Base-by-base conservation (phyloP, 345 rosid species). In the Noccaea bulbosa region DNA sequence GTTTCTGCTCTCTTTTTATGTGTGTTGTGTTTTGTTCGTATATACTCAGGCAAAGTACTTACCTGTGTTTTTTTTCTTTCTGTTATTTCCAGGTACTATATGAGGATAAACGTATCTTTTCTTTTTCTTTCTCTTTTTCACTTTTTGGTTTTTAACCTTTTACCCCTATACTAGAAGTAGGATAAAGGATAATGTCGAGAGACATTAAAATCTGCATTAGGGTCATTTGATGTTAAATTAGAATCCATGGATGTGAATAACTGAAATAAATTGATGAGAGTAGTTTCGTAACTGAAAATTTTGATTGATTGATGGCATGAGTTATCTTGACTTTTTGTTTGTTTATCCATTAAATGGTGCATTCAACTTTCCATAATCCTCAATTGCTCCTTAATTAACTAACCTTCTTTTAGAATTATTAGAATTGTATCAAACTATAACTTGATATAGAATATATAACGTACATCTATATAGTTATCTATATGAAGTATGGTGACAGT, bases 1-100 rank as follows among this genome's bases (percentile, higher is more conserved):
- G 73, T 45, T 14, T 46, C 45, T 53, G 69, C 30, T 53, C 53
- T 60, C 62, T 62, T 8, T 59, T 49, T 48, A 6, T 54, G 67
- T 73, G 60, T 64, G 47, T 63, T 35, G 30, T 52, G 24, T 65
- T 65, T 65, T 46, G 41, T 46, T 62, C 63, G 62, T 52, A 48
- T 47, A 9, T 46, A 30, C 61, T 58, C 58, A 54, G 69, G 61
- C 47, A 32, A 76, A 69, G 79, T 76, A 76, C 71, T 75, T 62
- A 48, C 46, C 9, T 63, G 35, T 62, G 65, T 62, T 76, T 69
- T 62, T 76, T 63, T 56, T 27, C 45, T 62, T 62, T 47, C 75
- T 69, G 79, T 76, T 76, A 76, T 69, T 76, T 69, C 79, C 71
- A 69, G 79, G 71, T 76, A 63, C 79, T 63, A 69, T 76, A 73